Evolutionary conservation across 306 rosid genomes (phyloP), one percentile per base, ranked within the genome.

Genomic region (Myrica gale): DNA sequence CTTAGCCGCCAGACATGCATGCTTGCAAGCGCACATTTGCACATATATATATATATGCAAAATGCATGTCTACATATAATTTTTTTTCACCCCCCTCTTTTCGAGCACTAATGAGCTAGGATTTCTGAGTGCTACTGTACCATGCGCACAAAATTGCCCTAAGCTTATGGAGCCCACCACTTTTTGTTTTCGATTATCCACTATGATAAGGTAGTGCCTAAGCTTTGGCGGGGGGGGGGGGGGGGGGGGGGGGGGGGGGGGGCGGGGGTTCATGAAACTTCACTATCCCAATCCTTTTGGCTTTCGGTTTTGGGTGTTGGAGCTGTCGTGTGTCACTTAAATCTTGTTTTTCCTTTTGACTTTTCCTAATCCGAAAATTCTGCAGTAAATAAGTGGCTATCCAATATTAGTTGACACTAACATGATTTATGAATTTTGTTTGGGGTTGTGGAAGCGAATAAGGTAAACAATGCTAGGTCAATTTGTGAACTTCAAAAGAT

Each of bases 111-210:
- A 63, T 69, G 86, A 74, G 77, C 80, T n/a, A n/a, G n/a, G n/a
- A 75, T 77, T 67, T 72, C 81, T 80, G 80, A 87, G 96, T 91
- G 96, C 84, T 80, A 91, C 92, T 85, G 93, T 86, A 76, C 69
- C 96, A 89, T 73, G 97, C 96, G 90, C 95, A 77, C 82, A 67
- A 82, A 75, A 23, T 75, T 69, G 78, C 74, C 75, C 41, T 47
- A 73, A 79, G 65, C 68, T 61, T 48, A 46, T 80, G 83, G 90
- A 82, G 80, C 87, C 90, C 90, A 89, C 93, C 79, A 65, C 17
- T 58, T 43, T 23, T 9, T 16, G 9, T 26, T 62, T 20, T 68
- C 55, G 67, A 55, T 26, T 71, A 73, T 7, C 19, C 78, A 75
- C 51, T 37, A 62, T 26, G 17, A 48, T 50, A 12, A 37, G 74